A percentile compares a stretch with the other conserved stretches of the same genome.
Conservation (phyloP, 1,284 basidiomycete genomes). For the Spongiforma sp. region DNA sequence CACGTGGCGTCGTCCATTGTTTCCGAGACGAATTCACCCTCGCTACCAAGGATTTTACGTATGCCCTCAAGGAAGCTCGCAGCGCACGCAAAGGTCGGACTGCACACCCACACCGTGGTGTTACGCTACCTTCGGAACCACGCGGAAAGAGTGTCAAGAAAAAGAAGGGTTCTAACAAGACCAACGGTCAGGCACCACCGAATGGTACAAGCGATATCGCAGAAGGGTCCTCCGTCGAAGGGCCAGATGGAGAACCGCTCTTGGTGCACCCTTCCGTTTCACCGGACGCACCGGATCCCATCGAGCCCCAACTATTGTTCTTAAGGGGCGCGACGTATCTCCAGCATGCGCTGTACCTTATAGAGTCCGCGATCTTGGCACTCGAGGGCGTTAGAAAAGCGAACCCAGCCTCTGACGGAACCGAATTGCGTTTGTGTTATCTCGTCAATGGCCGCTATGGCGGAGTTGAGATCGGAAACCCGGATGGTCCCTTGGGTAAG, state of each 20-base stretch:
- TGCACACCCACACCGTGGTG: slow-evolving; percentile 54
- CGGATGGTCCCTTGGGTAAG: slow-evolving; percentile 72
- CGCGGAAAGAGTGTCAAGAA: slow-evolving; percentile 56
- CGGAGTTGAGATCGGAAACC: slow-evolving; percentile 77
- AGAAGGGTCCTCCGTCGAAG: slow-evolving; percentile 50
- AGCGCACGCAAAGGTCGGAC: slow-evolving; percentile 64
- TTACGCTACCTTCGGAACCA: slow-evolving; percentile 43
- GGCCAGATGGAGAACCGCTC: slow-evolving; percentile 54
- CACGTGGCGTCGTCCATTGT: slow-evolving; percentile 82
- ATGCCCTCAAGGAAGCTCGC: slow-evolving; percentile 76
- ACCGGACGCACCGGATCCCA: slow-evolving; percentile 77
- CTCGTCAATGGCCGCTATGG: slow-evolving; percentile 74
- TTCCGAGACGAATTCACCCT: slow-evolving; percentile 80
- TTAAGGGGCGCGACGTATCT: slow-evolving; percentile 79
- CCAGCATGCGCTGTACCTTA: slow-evolving; percentile 72
- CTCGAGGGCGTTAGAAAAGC: slow-evolving; percentile 70
- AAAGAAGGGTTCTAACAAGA: slow-evolving; percentile 49
- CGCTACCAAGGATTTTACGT: slow-evolving; percentile 78
- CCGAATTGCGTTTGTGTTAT: slow-evolving; percentile 75
- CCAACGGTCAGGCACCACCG: slow-evolving; percentile 65
- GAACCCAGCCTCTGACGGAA: slow-evolving; percentile 57
- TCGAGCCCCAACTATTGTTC: slow-evolving; percentile 83
- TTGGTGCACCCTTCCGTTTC: slow-evolving; percentile 68
- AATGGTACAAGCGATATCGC: slow-evolving; percentile 59
- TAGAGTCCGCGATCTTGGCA: slow-evolving; percentile 70